A percentile compares a stretch with the other conserved stretches of the same genome.
phyloP scores from a whole-genome alignment of 306 rosid species.

The Glycine latifolia region DNA sequence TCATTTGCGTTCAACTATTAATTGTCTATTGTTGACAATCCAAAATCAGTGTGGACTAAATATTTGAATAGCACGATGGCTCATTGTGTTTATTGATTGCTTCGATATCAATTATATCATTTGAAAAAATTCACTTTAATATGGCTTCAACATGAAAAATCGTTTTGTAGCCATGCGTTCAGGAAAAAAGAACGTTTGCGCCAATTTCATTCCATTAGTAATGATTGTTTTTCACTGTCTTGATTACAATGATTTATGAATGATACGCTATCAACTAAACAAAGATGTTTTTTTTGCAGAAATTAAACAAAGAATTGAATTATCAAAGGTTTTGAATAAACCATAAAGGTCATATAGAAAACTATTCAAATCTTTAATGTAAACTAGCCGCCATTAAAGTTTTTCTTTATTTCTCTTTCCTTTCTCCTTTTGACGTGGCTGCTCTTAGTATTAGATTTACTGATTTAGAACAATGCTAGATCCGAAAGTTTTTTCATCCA shows the following conservation, averaged over 20 bases:
- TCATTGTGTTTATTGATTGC: too few relatives aligned
- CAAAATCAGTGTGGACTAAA: too few relatives aligned
- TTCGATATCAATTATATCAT: too few relatives aligned
- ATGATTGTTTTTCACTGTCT: background rate
- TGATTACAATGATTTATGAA: background rate
- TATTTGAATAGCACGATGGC: too few relatives aligned
- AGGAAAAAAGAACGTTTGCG: background rate
- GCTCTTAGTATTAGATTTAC: too few relatives aligned
- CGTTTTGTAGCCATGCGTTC: background rate
- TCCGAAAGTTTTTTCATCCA: background rate
- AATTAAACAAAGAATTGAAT: too few relatives aligned
- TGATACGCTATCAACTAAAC: background rate
- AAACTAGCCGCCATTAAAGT: constrained; percentile 8
- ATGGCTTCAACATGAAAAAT: background rate
- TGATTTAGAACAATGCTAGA: background rate
- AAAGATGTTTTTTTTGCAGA: background rate
- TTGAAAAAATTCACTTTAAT: background rate
- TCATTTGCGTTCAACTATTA: too few relatives aligned
- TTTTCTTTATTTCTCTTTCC: background rate
- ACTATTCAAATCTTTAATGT: background rate
- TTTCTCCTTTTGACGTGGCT: background rate
- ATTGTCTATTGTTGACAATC: too few relatives aligned
- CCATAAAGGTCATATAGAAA: too few relatives aligned
- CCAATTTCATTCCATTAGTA: background rate
- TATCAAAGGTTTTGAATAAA: too few relatives aligned